Evolutionary conservation across 441 rosid genomes (phyloP), one percentile per base, ranked within the genome.

Genomic region (Jatropha multifida): DNA sequence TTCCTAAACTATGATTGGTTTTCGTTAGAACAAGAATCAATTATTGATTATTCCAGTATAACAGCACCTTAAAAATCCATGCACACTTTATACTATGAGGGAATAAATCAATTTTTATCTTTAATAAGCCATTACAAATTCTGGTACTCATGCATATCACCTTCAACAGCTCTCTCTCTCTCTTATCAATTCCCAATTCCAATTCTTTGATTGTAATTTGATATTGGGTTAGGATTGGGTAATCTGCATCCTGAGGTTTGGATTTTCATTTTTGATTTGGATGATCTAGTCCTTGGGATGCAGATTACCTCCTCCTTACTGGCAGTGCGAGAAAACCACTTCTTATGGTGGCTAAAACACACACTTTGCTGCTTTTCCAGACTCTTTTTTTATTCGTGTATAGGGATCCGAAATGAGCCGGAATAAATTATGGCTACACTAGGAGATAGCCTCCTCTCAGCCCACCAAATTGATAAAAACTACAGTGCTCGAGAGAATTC

Each of bases 221-320:
- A 79, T 85, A 79, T 84, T 84, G 91, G 77, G 86, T 85, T 54
- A 82, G 90, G 93, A 88, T 56, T 69, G 51, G 94, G 90, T 92
- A 94, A 94, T 92, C 98, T 90, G 98, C 97, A 92, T 94, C 98
- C 97, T 94, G 97, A 92, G 98, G 98, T 94, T 89, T 88, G 81
- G 88, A 80, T 83, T 72, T 48, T 54, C 80, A 44, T 46, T 15
- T 12, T 11, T 18, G 15, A 55, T 14, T 8, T 56, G 72, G 69
- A 75, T 64, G 48, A 76, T 87, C 88, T 86, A 88, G 80, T 26
- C 94, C 93, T 86, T 73, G 84, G 96, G 93, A 51, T 86, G 94
- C 88, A 83, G 97, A 91, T 94, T 92, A 92, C 83, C 86, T 87
- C 82, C 74, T 92, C 93, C 93, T 92, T 63, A 76, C 87, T 77